Evolutionary conservation across 2,329 filamentous ascomycete species (phyloP), one percentile per base, ranked within the genome.

Genomic region (Alternaria gansuensis): DNA sequence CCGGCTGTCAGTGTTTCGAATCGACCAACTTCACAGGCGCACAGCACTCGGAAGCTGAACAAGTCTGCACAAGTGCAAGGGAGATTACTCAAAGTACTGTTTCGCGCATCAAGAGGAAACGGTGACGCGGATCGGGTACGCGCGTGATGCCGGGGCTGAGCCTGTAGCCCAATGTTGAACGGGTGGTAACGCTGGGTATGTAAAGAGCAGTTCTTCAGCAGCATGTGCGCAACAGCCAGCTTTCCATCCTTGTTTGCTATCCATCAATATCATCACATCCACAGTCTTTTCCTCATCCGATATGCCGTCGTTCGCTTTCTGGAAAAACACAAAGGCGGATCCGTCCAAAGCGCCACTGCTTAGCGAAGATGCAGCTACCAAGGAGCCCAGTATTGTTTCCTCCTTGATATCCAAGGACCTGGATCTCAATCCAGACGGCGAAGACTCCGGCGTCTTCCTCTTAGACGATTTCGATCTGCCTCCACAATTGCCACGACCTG

Each of bases 261-360:
- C 3, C 0, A 11, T 34, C 8, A 14, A 5, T 4, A 24, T 40
- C 37, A 24, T 40, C 37, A 11, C 24, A 7, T 24, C 2, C 29
- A 48, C 44, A 39, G 34, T 50, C 34, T 21, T 50, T 50, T 39
- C 24, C 24, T 28, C 0, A 21, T 10, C 13, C 6, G 14, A 37
- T 2, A 70, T 70, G 68, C 68, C 68, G 4, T 68, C 67, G 6
- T 68, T 70, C 37, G 50, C 66, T 31, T 70, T 68, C 36, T 67
- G 66, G 67, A 68, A 65, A 44, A 62, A 40, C 48, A 34, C 59
- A 21, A 68, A 64, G 48, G 14, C 21, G 8, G 61, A 66, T n/a
- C 59, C 62, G 26, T 28, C 56, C 3, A 59, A 51, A 29, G 36
- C 53, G 29, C 56, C 59, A 2, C 50, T 62, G 1, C 51, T 61